These are phyloP conservation scores for Pelargonium citronellum DNA, from an alignment of 441 rosid genomes.

Conservation along the genomic window DNA sequence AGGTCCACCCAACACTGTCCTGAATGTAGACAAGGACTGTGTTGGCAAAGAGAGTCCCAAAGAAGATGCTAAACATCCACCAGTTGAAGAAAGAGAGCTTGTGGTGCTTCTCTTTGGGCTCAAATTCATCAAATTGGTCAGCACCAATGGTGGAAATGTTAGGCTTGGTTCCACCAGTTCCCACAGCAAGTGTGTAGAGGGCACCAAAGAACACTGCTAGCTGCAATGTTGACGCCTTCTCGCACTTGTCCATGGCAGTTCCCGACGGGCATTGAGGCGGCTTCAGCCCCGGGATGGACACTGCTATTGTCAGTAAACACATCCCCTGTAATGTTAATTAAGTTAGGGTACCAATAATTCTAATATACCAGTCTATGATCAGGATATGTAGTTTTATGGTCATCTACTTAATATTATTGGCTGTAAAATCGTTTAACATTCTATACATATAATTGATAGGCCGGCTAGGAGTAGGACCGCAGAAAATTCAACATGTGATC, in stretches of 20 bases:
- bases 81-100: slow-evolving; percentile 94
- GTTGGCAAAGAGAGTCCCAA: slow-evolving; percentile 85
- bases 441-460: too few species aligned
- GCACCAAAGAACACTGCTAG: slow-evolving; percentile 61
- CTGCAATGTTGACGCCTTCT: slow-evolving; percentile 49
- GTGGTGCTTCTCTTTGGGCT: slow-evolving; percentile 58
- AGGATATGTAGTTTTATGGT: too few species aligned
- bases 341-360: too few species aligned
- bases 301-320: slow-evolving; percentile 60
- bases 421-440: too few species aligned
- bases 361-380: too few species aligned
- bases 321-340: slow-evolving; percentile 77
- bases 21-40: slow-evolving; percentile 72
- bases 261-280: slow-evolving; percentile 52
- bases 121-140: slow-evolving; percentile 83
- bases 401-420: too few species aligned
- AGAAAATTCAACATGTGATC: too few species aligned
- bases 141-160: slow-evolving; percentile 90
- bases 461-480: too few species aligned
- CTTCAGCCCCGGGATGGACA: slow-evolving; percentile 54
- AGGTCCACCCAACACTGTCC: slow-evolving; percentile 80
- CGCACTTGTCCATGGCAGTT: slow-evolving; percentile 34
- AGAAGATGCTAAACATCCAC: slow-evolving; percentile 94
- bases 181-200: slow-evolving; percentile 60
- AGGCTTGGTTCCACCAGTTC: slow-evolving; percentile 88